A percentile compares a stretch with the other conserved stretches of the same genome.
Conservation (phyloP, 306 rosid genomes). For the Corylus avellana region DNA sequence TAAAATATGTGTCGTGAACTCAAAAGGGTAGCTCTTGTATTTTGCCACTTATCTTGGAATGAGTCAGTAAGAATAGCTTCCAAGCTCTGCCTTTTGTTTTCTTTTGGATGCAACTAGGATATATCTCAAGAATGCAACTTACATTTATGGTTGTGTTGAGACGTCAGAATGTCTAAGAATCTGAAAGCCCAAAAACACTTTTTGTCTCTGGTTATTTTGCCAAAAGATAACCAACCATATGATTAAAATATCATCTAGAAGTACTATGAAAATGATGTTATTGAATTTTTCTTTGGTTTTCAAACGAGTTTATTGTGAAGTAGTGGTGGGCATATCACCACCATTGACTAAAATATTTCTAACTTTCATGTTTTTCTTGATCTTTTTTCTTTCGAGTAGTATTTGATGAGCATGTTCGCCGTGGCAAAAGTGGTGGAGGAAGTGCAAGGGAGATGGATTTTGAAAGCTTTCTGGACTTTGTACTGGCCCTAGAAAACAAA, state of each 20-base stretch:
- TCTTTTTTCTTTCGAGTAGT: constrained; percentile 42
- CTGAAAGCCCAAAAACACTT: not conserved
- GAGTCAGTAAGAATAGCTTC: not conserved
- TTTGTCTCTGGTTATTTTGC: not conserved
- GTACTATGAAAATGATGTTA: constrained; percentile 1
- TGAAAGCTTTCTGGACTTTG: constrained; percentile 85
- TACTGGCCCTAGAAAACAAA: constrained; percentile 94
- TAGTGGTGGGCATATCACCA: not conserved
- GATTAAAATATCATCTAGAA: not conserved
- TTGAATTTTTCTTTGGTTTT: not conserved
- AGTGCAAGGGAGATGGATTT: constrained; percentile 91
- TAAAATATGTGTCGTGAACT: not conserved
- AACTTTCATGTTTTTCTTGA: too few relatives aligned
- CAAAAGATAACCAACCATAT: not conserved
- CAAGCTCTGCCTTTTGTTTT: not conserved
- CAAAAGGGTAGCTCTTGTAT: not conserved
- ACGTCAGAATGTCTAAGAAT: not conserved
- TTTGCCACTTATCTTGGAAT: not conserved
- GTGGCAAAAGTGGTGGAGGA: constrained; percentile 76
- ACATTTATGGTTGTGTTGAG: not conserved
- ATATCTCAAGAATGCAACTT: not conserved
- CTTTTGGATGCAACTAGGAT: not conserved
- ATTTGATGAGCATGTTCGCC: constrained; percentile 89
- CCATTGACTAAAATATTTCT: too few relatives aligned
- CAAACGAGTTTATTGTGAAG: not conserved